A percentile compares a stretch with the other conserved stretches of the same genome.
These are phyloP conservation scores for Lentinula boryana DNA, from an alignment of 768 basidiomycete species.

Conservation along the genomic window DNA sequence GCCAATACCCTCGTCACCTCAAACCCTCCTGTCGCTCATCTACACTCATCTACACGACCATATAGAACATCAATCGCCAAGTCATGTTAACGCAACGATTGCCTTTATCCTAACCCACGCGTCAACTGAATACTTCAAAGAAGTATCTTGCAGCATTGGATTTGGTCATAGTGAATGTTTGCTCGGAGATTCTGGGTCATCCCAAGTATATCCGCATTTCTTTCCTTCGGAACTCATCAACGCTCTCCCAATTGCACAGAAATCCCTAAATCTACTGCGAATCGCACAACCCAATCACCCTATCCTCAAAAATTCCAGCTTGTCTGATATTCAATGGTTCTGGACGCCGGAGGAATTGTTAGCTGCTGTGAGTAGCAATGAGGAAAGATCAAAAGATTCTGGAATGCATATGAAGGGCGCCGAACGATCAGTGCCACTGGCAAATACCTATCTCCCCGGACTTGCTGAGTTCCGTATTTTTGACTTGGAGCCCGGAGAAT, in stretches of 20 bases:
- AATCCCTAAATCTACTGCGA: constrained; percentile 60
- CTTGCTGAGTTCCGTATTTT: constrained; percentile 49
- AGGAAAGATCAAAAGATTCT: neutral
- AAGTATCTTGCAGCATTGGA: constrained; percentile 56
- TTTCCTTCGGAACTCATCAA: constrained; percentile 45
- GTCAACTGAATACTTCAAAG: constrained; percentile 57
- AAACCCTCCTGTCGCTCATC: constrained; percentile 52
- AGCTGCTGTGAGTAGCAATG: constrained; percentile 35
- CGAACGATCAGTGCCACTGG: neutral
- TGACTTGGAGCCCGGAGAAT: constrained; percentile 59
- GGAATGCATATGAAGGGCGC: neutral
- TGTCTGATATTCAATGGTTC: constrained; percentile 45
- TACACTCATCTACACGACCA: constrained; percentile 52
- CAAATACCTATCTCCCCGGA: constrained; percentile 22
- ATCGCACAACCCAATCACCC: constrained; percentile 62
- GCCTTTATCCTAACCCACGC: constrained; percentile 64
- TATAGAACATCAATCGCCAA: constrained; percentile 46
- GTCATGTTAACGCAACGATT: constrained; percentile 42
- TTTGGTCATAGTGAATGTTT: constrained; percentile 24
- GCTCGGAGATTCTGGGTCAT: constrained; percentile 21
- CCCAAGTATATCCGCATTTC: constrained; percentile 55
- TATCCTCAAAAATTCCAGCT: constrained; percentile 31
- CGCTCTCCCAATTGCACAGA: constrained; percentile 58
- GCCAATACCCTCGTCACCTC: constrained; percentile 35
- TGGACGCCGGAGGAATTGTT: constrained; percentile 55